These are phyloP conservation scores for Kickxella alabastrina DNA, from an alignment of 192 early-diverging fungal species.

Conservation along the genomic window DNA sequence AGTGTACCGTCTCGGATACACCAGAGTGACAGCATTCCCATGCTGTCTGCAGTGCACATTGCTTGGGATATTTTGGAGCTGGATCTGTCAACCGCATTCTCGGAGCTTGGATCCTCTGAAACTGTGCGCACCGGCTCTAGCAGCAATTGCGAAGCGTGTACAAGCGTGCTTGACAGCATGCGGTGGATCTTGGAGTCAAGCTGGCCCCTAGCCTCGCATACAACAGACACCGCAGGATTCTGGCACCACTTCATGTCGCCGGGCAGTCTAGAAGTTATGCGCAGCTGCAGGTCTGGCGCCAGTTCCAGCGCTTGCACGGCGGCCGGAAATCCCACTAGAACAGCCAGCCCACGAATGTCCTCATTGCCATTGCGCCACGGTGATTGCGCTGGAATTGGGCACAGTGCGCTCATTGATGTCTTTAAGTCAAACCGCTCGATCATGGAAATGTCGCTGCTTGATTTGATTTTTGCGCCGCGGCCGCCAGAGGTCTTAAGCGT, in stretches of 20 bases:
- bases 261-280: slow-evolving; percentile 1
- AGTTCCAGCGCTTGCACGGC: slow-evolving; percentile 12
- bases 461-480: slow-evolving; percentile 4
- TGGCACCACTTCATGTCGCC: slow-evolving; percentile 33
- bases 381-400: slow-evolving; percentile 13
- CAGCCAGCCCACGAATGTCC: slow-evolving; percentile 8
- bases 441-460: slow-evolving; percentile 8
- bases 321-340: slow-evolving; percentile 7
- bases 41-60: slow-evolving; percentile 8
- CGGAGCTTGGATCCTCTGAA: not conserved
- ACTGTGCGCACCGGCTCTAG: not conserved
- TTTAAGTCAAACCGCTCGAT: slow-evolving; percentile 6
- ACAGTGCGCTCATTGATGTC: slow-evolving; percentile 6
- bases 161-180: not conserved
- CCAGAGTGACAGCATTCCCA: slow-evolving; percentile 27
- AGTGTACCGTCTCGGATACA: slow-evolving; percentile 2
- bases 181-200: not conserved
- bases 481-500: not conserved
- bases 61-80: slow-evolving; percentile 7
- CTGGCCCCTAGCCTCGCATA: not conserved
- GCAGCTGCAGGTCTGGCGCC: slow-evolving; percentile 9
- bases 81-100: not conserved
- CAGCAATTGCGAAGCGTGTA: not conserved
- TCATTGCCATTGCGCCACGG: slow-evolving; percentile 35
- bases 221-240: not conserved